Conservation (phyloP, 2,329 filamentous ascomycete genomes). For the Cytospora schulzeri region DNA sequence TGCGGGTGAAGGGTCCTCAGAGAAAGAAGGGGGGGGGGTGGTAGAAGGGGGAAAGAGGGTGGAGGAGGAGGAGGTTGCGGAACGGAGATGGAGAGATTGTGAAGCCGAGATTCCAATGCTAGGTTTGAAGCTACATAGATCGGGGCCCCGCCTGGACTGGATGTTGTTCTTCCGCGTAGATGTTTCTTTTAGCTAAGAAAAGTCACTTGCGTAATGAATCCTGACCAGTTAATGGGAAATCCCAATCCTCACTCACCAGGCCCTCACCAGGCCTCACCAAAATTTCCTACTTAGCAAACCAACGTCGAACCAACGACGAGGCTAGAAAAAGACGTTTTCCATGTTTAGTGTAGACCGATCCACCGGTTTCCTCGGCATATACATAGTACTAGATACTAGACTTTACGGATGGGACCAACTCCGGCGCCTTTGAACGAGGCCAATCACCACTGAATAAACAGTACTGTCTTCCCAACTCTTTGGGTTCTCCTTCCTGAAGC, state of each 20-base stretch:
- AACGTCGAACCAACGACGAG: slow-evolving; percentile 3
- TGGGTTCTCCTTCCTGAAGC: background rate
- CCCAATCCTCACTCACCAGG: too few relatives aligned
- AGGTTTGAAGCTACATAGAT: slow-evolving; percentile 1
- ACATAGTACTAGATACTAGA: too few relatives aligned
- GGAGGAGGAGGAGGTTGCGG: background rate
- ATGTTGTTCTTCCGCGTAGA: too few relatives aligned
- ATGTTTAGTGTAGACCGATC: slow-evolving; percentile 9
- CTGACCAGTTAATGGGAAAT: too few relatives aligned
- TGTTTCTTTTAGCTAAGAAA: too few relatives aligned
- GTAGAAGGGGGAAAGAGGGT: background rate
- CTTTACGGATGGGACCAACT: background rate
- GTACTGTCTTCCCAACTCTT: background rate
- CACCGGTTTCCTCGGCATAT: slow-evolving; percentile 13
- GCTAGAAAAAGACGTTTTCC: slow-evolving; percentile 6
- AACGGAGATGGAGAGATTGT: slow-evolving; percentile 14
- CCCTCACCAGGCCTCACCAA: too few relatives aligned
- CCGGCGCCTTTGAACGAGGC: background rate
- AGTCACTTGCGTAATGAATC: too few relatives aligned
- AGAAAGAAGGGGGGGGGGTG: background rate
- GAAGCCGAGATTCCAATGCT: slow-evolving; percentile 7
- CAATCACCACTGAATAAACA: slow-evolving; percentile 7
- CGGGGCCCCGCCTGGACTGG: background rate
- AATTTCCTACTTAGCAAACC: background rate
- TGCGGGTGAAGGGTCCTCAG: background rate